Percentiles rank a stretch among this genome's conserved stretches.
phyloP scores from a whole-genome alignment of 2,329 filamentous ascomycete genomes.

The Epichloe gansuensis region DNA sequence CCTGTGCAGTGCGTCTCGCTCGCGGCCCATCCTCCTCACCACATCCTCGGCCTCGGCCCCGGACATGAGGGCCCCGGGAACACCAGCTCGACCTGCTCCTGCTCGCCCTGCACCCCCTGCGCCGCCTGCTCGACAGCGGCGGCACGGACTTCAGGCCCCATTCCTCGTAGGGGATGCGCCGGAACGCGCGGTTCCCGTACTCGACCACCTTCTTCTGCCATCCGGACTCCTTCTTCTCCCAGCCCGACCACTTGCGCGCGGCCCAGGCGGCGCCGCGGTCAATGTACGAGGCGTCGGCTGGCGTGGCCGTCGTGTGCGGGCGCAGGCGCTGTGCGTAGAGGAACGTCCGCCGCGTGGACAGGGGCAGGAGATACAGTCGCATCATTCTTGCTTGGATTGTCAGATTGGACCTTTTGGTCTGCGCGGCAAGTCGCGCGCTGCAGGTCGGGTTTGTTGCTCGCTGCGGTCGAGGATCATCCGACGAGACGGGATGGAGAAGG shows the following conservation, averaged over 20 bases:
- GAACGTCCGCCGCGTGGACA: slow-evolving; percentile 81
- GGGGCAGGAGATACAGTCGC: slow-evolving; percentile 87
- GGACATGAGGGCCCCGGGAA: slow-evolving; percentile 64
- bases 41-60: slow-evolving; percentile 49
- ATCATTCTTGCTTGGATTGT: slow-evolving; percentile 35
- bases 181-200: slow-evolving; percentile 77
- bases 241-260: slow-evolving; percentile 66
- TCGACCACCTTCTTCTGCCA: slow-evolving; percentile 83
- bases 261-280: slow-evolving; percentile 64
- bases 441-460: background rate
- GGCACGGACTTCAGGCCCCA: slow-evolving; percentile 96
- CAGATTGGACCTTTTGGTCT: background rate
- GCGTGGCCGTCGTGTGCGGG: slow-evolving; percentile 42
- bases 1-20: slow-evolving; percentile 68
- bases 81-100: slow-evolving; percentile 57
- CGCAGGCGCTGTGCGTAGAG: slow-evolving; percentile 81
- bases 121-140: slow-evolving; percentile 56
- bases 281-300: slow-evolving; percentile 37
- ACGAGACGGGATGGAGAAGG: too few species aligned
- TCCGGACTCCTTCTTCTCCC: slow-evolving; percentile 72
- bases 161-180: slow-evolving; percentile 89
- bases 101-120: slow-evolving; percentile 48
- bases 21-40: slow-evolving; percentile 61
- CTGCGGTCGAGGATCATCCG: background rate
- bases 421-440: background rate